phyloP scores from a whole-genome alignment of 805 yeast species.

The Cyberlindnera sargentensis region DNA sequence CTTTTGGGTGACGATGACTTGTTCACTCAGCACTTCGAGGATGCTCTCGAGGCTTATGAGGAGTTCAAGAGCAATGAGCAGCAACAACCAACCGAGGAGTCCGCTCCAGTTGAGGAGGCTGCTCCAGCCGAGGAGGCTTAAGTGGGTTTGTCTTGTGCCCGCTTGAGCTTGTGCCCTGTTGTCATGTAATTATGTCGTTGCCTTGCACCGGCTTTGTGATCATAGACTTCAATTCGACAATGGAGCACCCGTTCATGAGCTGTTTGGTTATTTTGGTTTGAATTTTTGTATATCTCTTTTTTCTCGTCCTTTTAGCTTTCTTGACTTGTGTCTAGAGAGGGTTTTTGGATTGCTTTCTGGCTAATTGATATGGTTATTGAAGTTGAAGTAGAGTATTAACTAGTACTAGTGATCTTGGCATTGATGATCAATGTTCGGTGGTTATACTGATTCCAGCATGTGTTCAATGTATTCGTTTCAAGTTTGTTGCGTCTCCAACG shows the following conservation, averaged over 20 bases:
- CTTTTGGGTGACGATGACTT: slow-evolving; percentile 85
- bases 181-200: background rate
- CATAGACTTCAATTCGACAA: too few relatives aligned
- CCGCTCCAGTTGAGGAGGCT: slow-evolving; percentile 14
- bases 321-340: background rate
- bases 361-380: slow-evolving; percentile 3
- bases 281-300: background rate
- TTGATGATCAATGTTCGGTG: too few relatives aligned
- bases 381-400: too few relatives aligned
- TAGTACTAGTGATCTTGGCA: too few relatives aligned
- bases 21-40: slow-evolving; percentile 86
- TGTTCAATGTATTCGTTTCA: too few relatives aligned
- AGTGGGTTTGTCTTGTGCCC: background rate
- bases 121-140: slow-evolving; percentile 13
- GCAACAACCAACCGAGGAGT: slow-evolving; percentile 9
- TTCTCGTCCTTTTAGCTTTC: background rate
- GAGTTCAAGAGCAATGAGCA: slow-evolving; percentile 53
- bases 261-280: background rate
- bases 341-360: slow-evolving; percentile 1
- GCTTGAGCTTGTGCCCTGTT: background rate
- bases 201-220: background rate
- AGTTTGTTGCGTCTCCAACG: too few relatives aligned
- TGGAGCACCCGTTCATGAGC: background rate
- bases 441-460: too few relatives aligned
- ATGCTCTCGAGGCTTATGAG: slow-evolving; percentile 91